Percentiles rank a stretch among this genome's conserved stretches.
phyloP scores from a whole-genome alignment of 768 basidiomycete genomes.

The Dictyophora rubrovolvata region DNA sequence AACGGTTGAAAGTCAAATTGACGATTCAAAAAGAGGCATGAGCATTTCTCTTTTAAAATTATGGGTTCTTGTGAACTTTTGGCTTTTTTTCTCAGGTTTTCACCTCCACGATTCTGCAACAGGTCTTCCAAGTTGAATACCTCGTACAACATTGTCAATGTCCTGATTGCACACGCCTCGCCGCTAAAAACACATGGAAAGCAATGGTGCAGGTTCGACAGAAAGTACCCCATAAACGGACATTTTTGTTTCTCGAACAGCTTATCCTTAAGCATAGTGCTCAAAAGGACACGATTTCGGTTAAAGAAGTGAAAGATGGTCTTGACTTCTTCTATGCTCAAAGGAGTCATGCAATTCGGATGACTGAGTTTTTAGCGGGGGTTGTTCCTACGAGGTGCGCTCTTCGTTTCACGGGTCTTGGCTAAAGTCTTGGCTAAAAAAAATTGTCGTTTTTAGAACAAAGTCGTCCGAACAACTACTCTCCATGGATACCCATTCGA shows the following conservation, averaged over 20 bases:
- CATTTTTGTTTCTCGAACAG: constrained; percentile 95
- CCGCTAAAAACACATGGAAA: constrained; percentile 99
- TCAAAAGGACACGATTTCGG: constrained; percentile 89
- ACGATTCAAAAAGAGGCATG: constrained; percentile 97
- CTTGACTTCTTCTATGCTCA: constrained; percentile 95
- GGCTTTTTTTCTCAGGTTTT: constrained; percentile 51
- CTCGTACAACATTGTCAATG: constrained; percentile 94
- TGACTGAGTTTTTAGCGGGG: constrained; percentile 85
- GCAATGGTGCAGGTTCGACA: constrained; percentile 98
- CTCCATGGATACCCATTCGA: constrained; percentile 84
- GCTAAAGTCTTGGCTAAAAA: not conserved
- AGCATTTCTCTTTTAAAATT: not conserved
- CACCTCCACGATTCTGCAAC: constrained; percentile 90
- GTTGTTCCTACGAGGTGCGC: constrained; percentile 82
- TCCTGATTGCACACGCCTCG: constrained; percentile 84
- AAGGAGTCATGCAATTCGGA: constrained; percentile 86
- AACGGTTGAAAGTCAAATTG: constrained; percentile 82
- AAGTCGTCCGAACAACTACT: constrained; percentile 93
- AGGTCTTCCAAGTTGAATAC: constrained; percentile 94
- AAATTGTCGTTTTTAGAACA: constrained; percentile 37
- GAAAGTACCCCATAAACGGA: constrained; percentile 96
- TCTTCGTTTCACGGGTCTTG: not conserved
- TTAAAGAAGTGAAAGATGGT: constrained; percentile 90
- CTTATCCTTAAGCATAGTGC: constrained; percentile 93
- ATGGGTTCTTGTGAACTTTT: not conserved